Base-by-base conservation (phyloP, 176 grass and related monocot genomes). In the Poa annua region DNA sequence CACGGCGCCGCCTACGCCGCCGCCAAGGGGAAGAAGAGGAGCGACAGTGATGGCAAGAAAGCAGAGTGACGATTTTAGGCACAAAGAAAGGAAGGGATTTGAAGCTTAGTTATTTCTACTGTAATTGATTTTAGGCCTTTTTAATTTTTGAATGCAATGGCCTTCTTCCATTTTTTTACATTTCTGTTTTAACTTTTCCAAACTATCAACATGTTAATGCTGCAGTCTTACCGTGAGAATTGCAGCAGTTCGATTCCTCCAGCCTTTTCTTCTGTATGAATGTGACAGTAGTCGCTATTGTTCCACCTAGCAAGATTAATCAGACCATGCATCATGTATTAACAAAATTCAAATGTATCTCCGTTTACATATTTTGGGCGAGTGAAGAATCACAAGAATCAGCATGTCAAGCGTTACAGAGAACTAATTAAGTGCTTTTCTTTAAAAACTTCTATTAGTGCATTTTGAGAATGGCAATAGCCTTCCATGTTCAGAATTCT, bases 1-100 rank as follows among this genome's bases (percentile, higher is more conserved):
- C 96, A 93, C 63, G 80, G 77, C 36, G 87, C 81, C 8, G 87
- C 93, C 39, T 98, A 95, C 52, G 71, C 78, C 57, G 83, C 85
- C 50, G 81, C 83, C 57, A 91, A 87, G 80, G 74, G 76, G 17
- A 89, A 86, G 39, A 86, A 81, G 41, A 80, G 41, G 19, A 25
- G 6, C 55, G 22, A 0, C 6, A 16, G 7, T 55, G 19, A 85
- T 35, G 42, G 65, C 7, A 71, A 4, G 0, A 68, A 90, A 50
- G 38, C 26, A 74, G 84, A 90, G 13, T 83, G 79, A 85, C 25
- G 60, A 38, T 1, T 12, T 59, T 29, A 29, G 29, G 38, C 13
- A 6, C 13, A 12, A 52, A 5, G 0, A 71, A 2, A 47, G 32
- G 64, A 3, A 6, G 2, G 1, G 35, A 67, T 16, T 4, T 67